A percentile compares a stretch with the other conserved stretches of the same genome.
These are phyloP conservation scores for Monilinia laxa DNA, from an alignment of 2,329 filamentous ascomycete genomes.

Conservation along the genomic window DNA sequence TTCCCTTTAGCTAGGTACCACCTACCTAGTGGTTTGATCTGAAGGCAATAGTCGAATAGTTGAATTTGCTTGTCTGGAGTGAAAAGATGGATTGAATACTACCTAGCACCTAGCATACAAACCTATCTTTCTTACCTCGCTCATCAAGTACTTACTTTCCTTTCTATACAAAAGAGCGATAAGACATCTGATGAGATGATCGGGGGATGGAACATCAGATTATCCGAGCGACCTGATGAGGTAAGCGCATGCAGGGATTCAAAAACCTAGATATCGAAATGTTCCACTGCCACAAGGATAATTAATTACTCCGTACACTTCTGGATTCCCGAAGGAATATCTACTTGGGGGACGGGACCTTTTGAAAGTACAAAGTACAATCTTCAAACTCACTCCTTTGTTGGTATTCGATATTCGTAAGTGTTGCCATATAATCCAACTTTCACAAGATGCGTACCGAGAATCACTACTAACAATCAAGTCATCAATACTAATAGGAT, in stretches of 20 bases:
- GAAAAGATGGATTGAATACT: background rate
- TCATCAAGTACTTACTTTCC: no score
- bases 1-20: no score
- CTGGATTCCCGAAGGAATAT: no score
- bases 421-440: background rate
- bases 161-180: background rate
- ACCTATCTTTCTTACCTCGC: no score
- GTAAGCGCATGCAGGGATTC: background rate
- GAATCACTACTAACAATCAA: background rate
- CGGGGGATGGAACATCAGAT: background rate
- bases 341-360: background rate
- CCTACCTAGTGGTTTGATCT: background rate
- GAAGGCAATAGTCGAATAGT: background rate
- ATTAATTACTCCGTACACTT: no score
- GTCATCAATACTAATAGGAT: no score
- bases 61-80: background rate
- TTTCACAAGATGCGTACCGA: background rate
- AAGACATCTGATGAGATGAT: background rate
- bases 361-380: background rate
- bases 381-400: background rate
- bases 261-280: conserved; percentile 1
- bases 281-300: background rate
- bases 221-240: background rate
- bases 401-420: background rate
- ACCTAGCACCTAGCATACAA: no score